Evolutionary conservation across 2,329 filamentous ascomycete species (phyloP), one percentile per base, ranked within the genome.

Genomic region (Diaporthe velutina): DNA sequence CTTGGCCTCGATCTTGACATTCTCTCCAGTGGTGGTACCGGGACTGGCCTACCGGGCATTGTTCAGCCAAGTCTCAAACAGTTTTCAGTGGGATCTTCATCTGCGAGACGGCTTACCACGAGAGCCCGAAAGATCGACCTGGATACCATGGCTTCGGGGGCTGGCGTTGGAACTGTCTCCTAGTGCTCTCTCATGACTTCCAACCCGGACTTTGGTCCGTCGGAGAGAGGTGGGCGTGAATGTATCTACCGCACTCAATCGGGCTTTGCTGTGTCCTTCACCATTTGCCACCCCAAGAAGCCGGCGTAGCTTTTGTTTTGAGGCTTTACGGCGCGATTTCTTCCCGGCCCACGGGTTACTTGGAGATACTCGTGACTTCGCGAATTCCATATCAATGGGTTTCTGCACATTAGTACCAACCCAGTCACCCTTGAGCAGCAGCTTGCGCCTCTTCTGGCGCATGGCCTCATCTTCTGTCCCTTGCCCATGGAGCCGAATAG

Each of bases 391-490:
- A 4, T 81, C 76, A 45, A 83, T 78, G 8, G 82, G 82, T 52
- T 82, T 80, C 73, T 83, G 82, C 48, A 83, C 71, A 12, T 75
- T 74, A 38, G 83, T 74, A 6, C 83, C 83, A 33, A 80, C 81
- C 83, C 83, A 84, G 61, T 84, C 83, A 17, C 78, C 57, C 70
- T 79, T 81, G 12, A 78, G 77, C 9, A 84, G 79, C 25, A 84
- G 77, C 33, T 77, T 79, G 61, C 74, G 80, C 67, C 79, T 79
- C 67, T 82, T 82, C 15, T 81, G 79, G 5, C 73, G 75, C 68
- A 78, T 71, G 3, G 55, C 22, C 33, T 75, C 74, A 12, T 71
- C 60, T 50, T 52, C 71, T 4, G 28, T 30, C 7, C 57, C 48
- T 12, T 42, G 38, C 30, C 9, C 30, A 15, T 40, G 70, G n/a